phyloP scores from a whole-genome alignment of 108 stramenopile species.

The Bacterosira constricta region DNA sequence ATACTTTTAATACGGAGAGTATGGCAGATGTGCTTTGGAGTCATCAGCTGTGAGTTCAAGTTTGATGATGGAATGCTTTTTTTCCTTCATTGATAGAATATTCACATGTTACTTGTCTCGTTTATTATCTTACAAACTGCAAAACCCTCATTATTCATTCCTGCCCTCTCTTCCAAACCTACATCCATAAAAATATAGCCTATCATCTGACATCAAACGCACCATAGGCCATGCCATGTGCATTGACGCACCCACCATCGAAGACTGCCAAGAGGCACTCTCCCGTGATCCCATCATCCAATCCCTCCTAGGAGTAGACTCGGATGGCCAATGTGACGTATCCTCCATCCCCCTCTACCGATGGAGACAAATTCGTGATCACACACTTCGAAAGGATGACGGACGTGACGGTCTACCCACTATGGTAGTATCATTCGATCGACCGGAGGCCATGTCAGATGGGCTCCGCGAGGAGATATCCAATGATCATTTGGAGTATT shows the following conservation, averaged over 20 bases:
- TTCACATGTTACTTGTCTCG: too few relatives aligned
- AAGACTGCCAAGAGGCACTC: slow-evolving; percentile 65
- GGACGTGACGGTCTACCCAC: slow-evolving; percentile 75
- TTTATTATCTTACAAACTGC: too few relatives aligned
- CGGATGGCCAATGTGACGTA: slow-evolving; percentile 26
- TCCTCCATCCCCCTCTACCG: slow-evolving; percentile 71
- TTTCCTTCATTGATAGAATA: too few relatives aligned
- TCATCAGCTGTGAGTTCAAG: slow-evolving; percentile 75
- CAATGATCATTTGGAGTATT: slow-evolving; percentile 63
- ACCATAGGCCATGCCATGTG: slow-evolving; percentile 78
- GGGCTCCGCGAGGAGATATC: slow-evolving; percentile 53
- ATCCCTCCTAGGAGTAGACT: slow-evolving; percentile 60
- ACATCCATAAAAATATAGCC: slow-evolving; percentile 44
- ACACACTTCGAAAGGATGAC: slow-evolving; percentile 76
- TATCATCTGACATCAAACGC: slow-evolving; percentile 75
- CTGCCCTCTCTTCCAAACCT: too few relatives aligned
- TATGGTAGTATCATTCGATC: slow-evolving; percentile 70
- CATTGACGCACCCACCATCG: slow-evolving; percentile 71
- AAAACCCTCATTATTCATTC: too few relatives aligned
- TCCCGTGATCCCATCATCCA: slow-evolving; percentile 71
- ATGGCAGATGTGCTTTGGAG: slow-evolving; percentile 86
- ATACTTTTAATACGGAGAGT: slow-evolving; percentile 81
- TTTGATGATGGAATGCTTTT: too few relatives aligned
- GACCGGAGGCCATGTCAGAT: slow-evolving; percentile 51
- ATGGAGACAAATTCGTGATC: slow-evolving; percentile 88